Conservation (phyloP, 139 green algal genomes). For the Marvania coccoides region DNA sequence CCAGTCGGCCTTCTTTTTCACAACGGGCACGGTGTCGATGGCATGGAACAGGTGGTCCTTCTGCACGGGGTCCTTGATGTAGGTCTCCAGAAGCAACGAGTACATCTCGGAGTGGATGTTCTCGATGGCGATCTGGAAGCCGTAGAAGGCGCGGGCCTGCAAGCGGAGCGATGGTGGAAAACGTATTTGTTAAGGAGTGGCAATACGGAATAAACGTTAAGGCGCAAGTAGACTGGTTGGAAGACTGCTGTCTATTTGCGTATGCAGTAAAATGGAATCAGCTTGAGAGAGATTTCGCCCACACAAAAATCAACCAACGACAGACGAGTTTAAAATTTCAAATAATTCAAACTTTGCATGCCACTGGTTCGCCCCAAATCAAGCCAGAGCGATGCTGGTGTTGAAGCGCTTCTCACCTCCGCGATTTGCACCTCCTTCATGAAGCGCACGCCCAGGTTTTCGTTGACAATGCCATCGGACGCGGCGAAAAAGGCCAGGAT, state of each 20-base stretch:
- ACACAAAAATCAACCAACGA: too few relatives aligned
- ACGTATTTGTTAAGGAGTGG: not conserved
- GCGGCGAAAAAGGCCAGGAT: conserved; percentile 98
- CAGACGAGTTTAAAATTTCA: too few relatives aligned
- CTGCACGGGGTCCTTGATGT: conserved; percentile 85
- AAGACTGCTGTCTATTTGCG: too few relatives aligned
- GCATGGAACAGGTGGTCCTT: conserved; percentile 87
- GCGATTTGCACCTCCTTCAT: conserved; percentile 92
- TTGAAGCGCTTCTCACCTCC: conserved; percentile 45
- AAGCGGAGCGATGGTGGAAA: too few relatives aligned
- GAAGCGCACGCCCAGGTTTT: conserved; percentile 93
- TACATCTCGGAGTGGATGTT: conserved; percentile 99
- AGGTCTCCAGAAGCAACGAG: conserved; percentile 92
- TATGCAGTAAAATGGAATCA: not conserved
- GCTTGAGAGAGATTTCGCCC: too few relatives aligned
- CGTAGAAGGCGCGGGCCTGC: conserved; percentile 95
- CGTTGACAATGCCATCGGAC: conserved; percentile 95
- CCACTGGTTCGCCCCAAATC: too few relatives aligned
- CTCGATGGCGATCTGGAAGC: conserved; percentile 99
- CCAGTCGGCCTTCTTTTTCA: conserved; percentile 96
- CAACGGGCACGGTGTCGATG: conserved; percentile 83
- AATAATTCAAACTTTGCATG: too few relatives aligned
- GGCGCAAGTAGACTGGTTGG: too few relatives aligned
- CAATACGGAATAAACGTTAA: too few relatives aligned
- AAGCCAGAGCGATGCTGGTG: too few relatives aligned